These are phyloP conservation scores for Backusella psychrophila DNA, from an alignment of 192 early-diverging fungal species.

Conservation along the genomic window DNA sequence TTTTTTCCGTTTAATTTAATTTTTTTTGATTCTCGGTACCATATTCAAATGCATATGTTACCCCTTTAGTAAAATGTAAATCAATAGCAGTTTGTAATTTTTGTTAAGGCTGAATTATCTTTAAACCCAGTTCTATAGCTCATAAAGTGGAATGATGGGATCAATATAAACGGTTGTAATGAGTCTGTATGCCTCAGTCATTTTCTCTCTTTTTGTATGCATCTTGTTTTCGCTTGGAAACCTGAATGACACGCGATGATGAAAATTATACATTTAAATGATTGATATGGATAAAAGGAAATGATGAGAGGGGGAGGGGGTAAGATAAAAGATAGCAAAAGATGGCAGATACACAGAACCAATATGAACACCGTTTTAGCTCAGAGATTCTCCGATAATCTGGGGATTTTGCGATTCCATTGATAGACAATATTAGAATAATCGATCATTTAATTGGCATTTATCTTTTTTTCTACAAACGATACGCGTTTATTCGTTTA, in stretches of 20 bases:
- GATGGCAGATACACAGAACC: neutral
- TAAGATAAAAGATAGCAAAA: constrained; percentile 1
- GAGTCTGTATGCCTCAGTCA: neutral
- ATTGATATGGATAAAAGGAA: neutral
- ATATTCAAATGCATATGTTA: neutral
- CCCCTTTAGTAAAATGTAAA: neutral
- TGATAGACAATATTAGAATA: neutral
- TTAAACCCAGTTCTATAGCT: neutral
- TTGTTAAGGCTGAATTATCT: neutral
- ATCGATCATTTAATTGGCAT: neutral
- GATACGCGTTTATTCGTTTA: neutral
- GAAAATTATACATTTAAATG: neutral
- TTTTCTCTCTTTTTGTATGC: neutral
- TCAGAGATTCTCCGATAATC: neutral
- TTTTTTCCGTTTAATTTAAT: neutral
- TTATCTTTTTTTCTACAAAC: neutral
- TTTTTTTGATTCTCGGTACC: neutral
- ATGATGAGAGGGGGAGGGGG: neutral
- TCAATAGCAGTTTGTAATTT: neutral
- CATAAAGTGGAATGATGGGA: neutral
- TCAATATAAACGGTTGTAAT: neutral
- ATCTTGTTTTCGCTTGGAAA: too few relatives aligned
- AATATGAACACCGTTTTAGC: neutral
- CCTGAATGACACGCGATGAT: neutral
- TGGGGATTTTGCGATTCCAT: neutral